A percentile compares a stretch with the other conserved stretches of the same genome.
phyloP scores from a whole-genome alignment of 2,329 filamentous ascomycete species.

The Ustilaginoidea virens region DNA sequence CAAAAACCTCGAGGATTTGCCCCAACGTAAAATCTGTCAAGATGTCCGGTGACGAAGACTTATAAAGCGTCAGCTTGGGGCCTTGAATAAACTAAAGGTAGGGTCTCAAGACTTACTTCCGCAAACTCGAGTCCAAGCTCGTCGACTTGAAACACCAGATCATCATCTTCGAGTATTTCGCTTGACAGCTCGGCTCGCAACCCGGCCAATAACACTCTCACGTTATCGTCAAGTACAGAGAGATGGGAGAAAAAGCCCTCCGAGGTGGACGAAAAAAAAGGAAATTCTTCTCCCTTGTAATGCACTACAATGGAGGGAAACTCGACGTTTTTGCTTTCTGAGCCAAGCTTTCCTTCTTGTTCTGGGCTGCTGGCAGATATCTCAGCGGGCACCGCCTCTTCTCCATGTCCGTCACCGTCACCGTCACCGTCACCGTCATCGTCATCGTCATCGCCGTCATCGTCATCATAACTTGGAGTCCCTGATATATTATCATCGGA shows the following conservation, averaged over 20 bases:
- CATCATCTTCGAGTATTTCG: constrained; percentile 29
- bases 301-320: constrained; percentile 24
- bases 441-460: background rate
- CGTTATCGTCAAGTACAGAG: constrained; percentile 24
- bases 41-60: constrained; percentile 21
- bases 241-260: constrained; percentile 29
- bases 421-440: no score
- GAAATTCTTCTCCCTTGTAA: constrained; percentile 28
- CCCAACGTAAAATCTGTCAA: constrained; percentile 22
- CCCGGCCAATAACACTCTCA: constrained; percentile 27
- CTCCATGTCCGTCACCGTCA: no score
- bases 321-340: no score
- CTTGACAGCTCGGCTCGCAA: constrained; percentile 29
- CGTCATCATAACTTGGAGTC: no score
- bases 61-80: constrained; percentile 11
- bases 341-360: no score
- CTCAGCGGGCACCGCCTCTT: constrained; percentile 1
- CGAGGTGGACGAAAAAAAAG: constrained; percentile 20
- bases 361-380: no score
- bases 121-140: constrained; percentile 37
- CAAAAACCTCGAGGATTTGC: constrained; percentile 26
- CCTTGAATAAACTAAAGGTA: background rate
- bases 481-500: no score
- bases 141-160: constrained; percentile 35
- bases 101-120: constrained; percentile 23